Base-by-base conservation (phyloP, 2,329 filamentous ascomycete genomes). In the Pseudofabraea citricarpa region DNA sequence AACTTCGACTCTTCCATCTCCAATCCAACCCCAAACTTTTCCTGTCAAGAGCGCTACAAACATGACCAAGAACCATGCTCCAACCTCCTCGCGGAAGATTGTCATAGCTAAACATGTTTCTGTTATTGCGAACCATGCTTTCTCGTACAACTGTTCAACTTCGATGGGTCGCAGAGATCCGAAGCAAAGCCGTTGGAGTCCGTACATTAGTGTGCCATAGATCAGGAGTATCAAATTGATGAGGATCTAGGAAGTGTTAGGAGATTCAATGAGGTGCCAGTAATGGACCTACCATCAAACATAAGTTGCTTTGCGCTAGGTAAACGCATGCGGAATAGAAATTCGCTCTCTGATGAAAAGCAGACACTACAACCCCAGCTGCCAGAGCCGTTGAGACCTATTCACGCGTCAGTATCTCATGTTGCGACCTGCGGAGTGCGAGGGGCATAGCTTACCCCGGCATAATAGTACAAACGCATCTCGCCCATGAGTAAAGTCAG, bases 271-370 rank as follows among this genome's bases (percentile, higher is more conserved):
- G 18, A 37, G 35, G 9, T 19, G 6, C 7, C 18, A 21, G 12
- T 3, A 31, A 10, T 20, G 10, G 16, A 8, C 78, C 55, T 65
- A 93, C 87, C 79, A 97, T 87, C 41, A 97, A 73, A 63, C 91
- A 97, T 57, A 94, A 84, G 70, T 93, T 97, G 67, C 90, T 96
- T 68, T 97, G 91, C 31, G 90, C 88, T 40, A 98, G 81, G 68
- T 97, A 95, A 38, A 98, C 93, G 69, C 90, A 93, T 54, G 93
- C 90, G 43, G 91, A 94, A 71, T 98, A 98, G 74, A 97, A 98
- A 69, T 98, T 98, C 51, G 93, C 85, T 52, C 93, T 82, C 69
- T 97, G 88, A 61, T 93, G 86, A 67, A 97, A 91, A 49, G 93
- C 91, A 62, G 90, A 93, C 46, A 95, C 69, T 48, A 96, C 76